Conservation (phyloP, 2,329 filamentous ascomycete species). For the Macrophomina phaseolina region DNA sequence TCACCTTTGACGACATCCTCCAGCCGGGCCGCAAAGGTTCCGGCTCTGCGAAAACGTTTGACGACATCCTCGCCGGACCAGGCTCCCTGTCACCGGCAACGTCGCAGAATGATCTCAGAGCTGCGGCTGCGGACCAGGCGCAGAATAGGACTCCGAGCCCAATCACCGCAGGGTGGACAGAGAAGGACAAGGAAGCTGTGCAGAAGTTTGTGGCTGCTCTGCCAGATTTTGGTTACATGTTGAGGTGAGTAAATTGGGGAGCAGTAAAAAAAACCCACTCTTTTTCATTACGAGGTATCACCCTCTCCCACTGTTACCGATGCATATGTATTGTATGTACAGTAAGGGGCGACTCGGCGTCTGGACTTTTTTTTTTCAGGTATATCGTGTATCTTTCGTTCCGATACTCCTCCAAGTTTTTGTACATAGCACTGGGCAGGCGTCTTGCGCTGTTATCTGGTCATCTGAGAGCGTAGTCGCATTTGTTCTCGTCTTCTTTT, state of each 20-base stretch:
- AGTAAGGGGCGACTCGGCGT: background rate
- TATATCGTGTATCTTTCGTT: background rate
- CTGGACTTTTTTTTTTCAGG: background rate
- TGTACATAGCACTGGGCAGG: background rate
- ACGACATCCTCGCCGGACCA: slow-evolving; percentile 17
- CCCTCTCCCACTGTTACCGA: no score
- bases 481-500: background rate
- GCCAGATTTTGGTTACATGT: slow-evolving; percentile 43
- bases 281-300: no score
- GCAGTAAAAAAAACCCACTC: no score
- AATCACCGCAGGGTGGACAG: slow-evolving; percentile 32
- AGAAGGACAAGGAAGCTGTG: slow-evolving; percentile 37
- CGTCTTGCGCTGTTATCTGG: background rate
- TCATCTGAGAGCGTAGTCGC: background rate
- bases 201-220: slow-evolving; percentile 36
- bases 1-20: slow-evolving; percentile 26
- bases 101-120: background rate
- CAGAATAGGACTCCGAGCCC: slow-evolving; percentile 29
- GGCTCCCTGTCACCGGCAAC: background rate
- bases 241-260: slow-evolving; percentile 28
- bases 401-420: background rate
- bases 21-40: background rate
- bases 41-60: slow-evolving; percentile 21
- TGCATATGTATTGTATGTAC: background rate
- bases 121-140: background rate